Evolutionary conservation across 371 early-diverging fungal genomes (phyloP), one percentile per base, ranked within the genome.

Genomic region (Apophysomyces elegans): DNA sequence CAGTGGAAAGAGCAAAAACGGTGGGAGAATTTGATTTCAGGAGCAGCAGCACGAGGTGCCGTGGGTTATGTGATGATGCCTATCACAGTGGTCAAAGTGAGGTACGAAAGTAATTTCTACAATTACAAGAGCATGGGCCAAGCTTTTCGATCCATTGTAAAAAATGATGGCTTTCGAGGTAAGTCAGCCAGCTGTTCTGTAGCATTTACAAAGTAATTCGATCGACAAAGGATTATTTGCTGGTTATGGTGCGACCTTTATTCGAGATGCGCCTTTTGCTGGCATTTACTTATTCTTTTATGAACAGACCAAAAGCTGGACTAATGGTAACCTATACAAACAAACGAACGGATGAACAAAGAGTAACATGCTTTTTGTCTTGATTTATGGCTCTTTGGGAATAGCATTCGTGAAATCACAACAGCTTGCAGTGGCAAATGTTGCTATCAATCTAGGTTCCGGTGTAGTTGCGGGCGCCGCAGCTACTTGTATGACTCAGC

Each of bases 281-380:
- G 99, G 98, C 9, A 85, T 96, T n/a, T 97, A 97, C 71, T 83
- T 98, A 13, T 83, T 92, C n/a, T 86, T 95, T 61, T 98, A 98
- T 71, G 97, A 97, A 75, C 78, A 87, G 5, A 79, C 76, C 59
- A 94, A 94, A 59, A 32, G 71, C 43, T 60, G 65, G 37, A 70
- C 84, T 8, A 77, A 85, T 56, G 77, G 84, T 86, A 83, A 41
- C 70, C 32, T 63, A 36, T 37, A 13, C 44, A 8, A 18, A 47
- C 16, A 50, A 50, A 32, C 46, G 13, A 45, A 18, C 8, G 36
- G 37, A 62, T 35, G 1, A 8, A 32, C 11, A 36, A 47, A 32
- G 54, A 8, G 13, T 60, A 26, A 26, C 32, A 26, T 26, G 32
- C 32, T 26, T 2, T 26, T 26, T 26, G 11, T 58, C 58, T 35